phyloP scores from a whole-genome alignment of 768 basidiomycete species.

The Mycena maculata region DNA sequence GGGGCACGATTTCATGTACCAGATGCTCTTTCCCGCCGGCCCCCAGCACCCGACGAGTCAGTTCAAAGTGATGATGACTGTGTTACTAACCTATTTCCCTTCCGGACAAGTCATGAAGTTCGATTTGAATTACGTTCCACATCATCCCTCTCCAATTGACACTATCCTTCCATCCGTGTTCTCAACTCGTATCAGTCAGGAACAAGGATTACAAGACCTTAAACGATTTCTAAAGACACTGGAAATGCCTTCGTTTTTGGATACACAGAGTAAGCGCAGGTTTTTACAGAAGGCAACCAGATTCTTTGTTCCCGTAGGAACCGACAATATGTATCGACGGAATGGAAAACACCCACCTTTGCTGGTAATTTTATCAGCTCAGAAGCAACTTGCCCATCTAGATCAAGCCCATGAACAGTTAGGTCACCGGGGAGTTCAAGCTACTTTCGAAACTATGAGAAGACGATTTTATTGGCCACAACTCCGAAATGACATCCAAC shows the following conservation, averaged over 20 bases:
- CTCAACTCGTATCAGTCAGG: constrained; percentile 23
- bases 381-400: too few relatives aligned
- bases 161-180: constrained; percentile 32
- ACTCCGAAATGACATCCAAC: constrained; percentile 27
- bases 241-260: too few relatives aligned
- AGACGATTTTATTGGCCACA: constrained; percentile 41
- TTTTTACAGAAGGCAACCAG: too few relatives aligned
- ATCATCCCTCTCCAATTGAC: too few relatives aligned
- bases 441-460: background rate
- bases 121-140: too few relatives aligned
- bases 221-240: constrained; percentile 14
- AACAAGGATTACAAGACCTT: too few relatives aligned
- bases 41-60: constrained; percentile 20
- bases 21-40: constrained; percentile 50
- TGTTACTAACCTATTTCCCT: too few relatives aligned
- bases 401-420: constrained; percentile 28
- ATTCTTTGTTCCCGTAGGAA: too few relatives aligned
- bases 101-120: too few relatives aligned
- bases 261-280: too few relatives aligned
- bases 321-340: too few relatives aligned
- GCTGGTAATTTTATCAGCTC: too few relatives aligned
- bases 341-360: background rate
- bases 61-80: constrained; percentile 32
- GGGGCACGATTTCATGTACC: constrained; percentile 41
- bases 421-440: constrained; percentile 38